These are phyloP conservation scores for Leucosporidium scottii DNA, from an alignment of 768 basidiomycete species.

Conservation along the genomic window DNA sequence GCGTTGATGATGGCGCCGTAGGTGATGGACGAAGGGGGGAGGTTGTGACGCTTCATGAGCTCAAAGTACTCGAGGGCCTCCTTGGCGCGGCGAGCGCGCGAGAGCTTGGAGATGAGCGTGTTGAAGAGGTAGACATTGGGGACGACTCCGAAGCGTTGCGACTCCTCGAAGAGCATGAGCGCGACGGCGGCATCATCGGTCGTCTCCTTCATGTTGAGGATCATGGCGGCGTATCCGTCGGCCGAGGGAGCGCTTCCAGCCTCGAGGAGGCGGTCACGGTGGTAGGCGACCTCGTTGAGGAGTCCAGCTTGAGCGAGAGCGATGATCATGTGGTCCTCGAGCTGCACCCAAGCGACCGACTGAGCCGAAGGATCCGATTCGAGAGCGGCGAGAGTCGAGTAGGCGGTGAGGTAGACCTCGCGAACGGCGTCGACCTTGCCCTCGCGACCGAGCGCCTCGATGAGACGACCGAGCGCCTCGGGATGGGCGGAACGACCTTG, in stretches of 20 bases:
- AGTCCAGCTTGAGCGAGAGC: constrained; percentile 75
- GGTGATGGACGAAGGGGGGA: constrained; percentile 74
- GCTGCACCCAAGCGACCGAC: constrained; percentile 57
- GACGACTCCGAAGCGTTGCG: constrained; percentile 57
- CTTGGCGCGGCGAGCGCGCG: constrained; percentile 89
- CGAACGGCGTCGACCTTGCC: constrained; percentile 55
- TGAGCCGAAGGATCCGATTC: constrained; percentile 50
- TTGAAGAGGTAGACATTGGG: constrained; percentile 90
- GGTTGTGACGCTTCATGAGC: constrained; percentile 61
- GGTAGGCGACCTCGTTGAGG: constrained; percentile 68
- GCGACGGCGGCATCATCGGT: constrained; percentile 92
- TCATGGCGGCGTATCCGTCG: constrained; percentile 86
- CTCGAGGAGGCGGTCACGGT: constrained; percentile 68
- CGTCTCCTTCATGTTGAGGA: constrained; percentile 77
- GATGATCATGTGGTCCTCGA: constrained; percentile 87
- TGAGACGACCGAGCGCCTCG: constrained; percentile 54
- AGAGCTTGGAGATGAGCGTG: constrained; percentile 91
- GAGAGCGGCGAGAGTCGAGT: constrained; percentile 52
- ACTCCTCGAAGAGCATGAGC: constrained; percentile 72
- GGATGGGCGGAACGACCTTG: constrained; percentile 51
- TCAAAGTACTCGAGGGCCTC: constrained; percentile 79
- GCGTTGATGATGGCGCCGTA: constrained; percentile 87
- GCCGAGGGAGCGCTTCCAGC: constrained; percentile 71
- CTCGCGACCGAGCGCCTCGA: constrained; percentile 61
- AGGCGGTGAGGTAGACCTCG: constrained; percentile 61